Percentiles rank a stretch among this genome's conserved stretches.
These are phyloP conservation scores for Telopea speciosissima DNA, from an alignment of 177 flowering plant species.

Conservation along the genomic window DNA sequence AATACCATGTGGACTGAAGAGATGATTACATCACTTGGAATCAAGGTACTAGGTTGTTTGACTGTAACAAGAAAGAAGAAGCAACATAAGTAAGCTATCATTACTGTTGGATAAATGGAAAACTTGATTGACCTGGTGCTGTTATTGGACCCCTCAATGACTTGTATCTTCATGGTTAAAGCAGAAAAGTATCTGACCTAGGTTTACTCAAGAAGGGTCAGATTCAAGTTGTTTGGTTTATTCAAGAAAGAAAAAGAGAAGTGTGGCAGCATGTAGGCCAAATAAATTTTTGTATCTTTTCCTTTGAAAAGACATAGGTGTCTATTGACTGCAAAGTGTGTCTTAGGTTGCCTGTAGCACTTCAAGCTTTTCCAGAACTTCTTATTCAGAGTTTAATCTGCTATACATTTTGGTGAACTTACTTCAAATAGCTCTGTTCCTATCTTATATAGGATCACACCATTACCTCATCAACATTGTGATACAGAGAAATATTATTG, in stretches of 20 bases:
- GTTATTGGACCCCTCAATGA: conserved; percentile 10
- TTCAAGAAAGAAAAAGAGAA: too few species aligned
- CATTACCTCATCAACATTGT: background rate
- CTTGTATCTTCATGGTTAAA: background rate
- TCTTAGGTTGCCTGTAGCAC: background rate
- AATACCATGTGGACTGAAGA: conserved; percentile 4
- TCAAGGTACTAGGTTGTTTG: background rate
- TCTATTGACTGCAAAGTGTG: background rate
- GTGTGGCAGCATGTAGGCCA: conserved; percentile 22
- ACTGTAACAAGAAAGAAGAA: conserved; percentile 4
- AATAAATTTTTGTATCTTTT: conserved; percentile 3
- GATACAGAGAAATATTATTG: background rate
- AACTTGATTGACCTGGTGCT: conserved; percentile 3
- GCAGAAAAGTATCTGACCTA: background rate
- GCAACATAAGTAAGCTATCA: conserved; percentile 1
- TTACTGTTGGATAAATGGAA: conserved; percentile 6
- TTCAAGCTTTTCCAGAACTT: background rate
- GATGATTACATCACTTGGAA: conserved; percentile 12
- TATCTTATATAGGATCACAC: background rate
- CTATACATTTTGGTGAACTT: too few species aligned
- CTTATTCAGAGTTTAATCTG: too few species aligned
- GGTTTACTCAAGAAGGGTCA: background rate
- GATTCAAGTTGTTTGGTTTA: conserved; percentile 1
- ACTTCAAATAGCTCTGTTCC: too few species aligned
- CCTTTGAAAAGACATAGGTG: background rate